phyloP scores from a whole-genome alignment of 257 asterid genomes.

The Avicennia marina region DNA sequence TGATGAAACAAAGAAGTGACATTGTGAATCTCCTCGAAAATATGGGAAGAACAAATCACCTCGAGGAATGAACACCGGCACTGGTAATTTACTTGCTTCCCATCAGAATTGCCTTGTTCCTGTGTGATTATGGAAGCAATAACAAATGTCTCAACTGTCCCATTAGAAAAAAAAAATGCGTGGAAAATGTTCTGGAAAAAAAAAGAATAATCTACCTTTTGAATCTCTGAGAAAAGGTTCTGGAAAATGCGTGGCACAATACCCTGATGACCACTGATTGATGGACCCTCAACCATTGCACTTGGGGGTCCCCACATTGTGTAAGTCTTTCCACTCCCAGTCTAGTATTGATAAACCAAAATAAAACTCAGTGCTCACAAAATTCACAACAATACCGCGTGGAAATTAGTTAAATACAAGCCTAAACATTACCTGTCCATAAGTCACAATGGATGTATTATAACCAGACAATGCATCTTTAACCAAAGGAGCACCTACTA shows the following conservation, averaged over 20 bases:
- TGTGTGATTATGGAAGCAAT: slow-evolving; percentile 22
- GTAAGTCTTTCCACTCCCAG: slow-evolving; percentile 92
- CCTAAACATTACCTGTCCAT: slow-evolving; percentile 73
- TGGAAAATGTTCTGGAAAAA: neutral
- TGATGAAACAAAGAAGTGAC: slow-evolving; percentile 6
- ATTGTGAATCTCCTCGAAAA: neutral
- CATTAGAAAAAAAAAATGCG: neutral
- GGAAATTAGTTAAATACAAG: neutral
- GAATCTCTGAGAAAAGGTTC: slow-evolving; percentile 73
- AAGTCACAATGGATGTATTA: slow-evolving; percentile 82
- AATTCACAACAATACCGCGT: neutral
- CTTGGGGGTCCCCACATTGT: slow-evolving; percentile 99
- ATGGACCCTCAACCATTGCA: slow-evolving; percentile 77
- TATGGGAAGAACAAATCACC: slow-evolving; percentile 35
- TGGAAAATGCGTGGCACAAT: slow-evolving; percentile 84
- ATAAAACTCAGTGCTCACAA: slow-evolving; percentile 1
- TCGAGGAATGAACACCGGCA: slow-evolving; percentile 97
- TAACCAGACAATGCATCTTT: slow-evolving; percentile 89
- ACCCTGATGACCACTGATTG: slow-evolving; percentile 67
- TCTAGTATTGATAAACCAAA: slow-evolving; percentile 38
- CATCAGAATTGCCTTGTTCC: slow-evolving; percentile 72
- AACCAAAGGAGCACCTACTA: slow-evolving; percentile 74
- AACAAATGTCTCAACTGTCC: slow-evolving; percentile 1
- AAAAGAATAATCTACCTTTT: slow-evolving; percentile 40
- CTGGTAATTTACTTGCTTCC: slow-evolving; percentile 69